Conservation (phyloP, 129 eudicot species). For the Chrysanthemum lavandulifolium region DNA sequence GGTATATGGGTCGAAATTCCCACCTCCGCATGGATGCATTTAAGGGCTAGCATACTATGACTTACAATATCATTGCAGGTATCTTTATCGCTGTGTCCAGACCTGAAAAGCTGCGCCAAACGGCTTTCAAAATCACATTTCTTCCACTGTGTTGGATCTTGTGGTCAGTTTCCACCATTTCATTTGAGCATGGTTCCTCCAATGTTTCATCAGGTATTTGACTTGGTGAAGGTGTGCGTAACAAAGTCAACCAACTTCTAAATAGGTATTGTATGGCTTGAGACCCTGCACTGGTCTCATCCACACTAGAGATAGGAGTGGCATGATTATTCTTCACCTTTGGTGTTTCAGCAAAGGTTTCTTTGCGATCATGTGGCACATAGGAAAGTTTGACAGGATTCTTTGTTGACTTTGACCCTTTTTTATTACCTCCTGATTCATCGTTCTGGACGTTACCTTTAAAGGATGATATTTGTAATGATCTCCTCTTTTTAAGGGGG, state of each 20-base stretch:
- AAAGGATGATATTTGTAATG: conserved; percentile 60
- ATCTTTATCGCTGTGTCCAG: conserved; percentile 76
- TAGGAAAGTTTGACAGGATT: conserved; percentile 54
- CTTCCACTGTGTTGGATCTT: conserved; percentile 41
- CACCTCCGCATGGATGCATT: too few species aligned
- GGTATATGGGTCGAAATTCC: too few species aligned
- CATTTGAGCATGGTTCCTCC: conserved; percentile 31
- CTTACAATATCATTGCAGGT: conserved; percentile 86
- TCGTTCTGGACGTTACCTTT: conserved; percentile 57
- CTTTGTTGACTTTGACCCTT: conserved; percentile 54
- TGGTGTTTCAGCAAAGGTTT: conserved; percentile 49
- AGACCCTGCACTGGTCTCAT: conserved; percentile 44
- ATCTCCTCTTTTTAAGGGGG: conserved; percentile 45
- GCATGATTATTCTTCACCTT: conserved; percentile 42
- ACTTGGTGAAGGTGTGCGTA: conserved; percentile 53
- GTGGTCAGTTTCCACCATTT: conserved; percentile 35
- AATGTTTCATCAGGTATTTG: conserved; percentile 39
- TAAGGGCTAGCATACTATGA: background rate
- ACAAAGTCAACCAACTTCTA: conserved; percentile 68
- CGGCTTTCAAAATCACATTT: conserved; percentile 46
- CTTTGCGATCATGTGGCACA: conserved; percentile 65
- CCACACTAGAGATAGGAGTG: conserved; percentile 43
- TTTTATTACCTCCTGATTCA: conserved; percentile 54
- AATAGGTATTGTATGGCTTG: conserved; percentile 69
- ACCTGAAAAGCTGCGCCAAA: conserved; percentile 49